Evolutionary conservation across 345 rosid genomes (phyloP).

Genomic region (Pelargonium nanum): DNA sequence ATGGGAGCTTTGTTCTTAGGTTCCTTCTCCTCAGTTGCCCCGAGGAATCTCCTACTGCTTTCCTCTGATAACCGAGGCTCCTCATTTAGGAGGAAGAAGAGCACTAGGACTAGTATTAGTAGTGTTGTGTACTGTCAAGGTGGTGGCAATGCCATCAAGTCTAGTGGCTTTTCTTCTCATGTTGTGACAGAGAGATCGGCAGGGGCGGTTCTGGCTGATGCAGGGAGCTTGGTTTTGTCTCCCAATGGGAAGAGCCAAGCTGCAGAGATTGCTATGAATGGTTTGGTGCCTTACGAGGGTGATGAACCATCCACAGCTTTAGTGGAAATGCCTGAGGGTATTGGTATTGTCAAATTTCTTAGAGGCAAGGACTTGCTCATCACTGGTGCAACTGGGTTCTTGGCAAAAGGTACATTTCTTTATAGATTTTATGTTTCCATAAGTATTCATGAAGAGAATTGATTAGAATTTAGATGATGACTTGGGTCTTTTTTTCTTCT

Average conservation of each 20-base stretch:
- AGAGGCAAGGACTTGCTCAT: slow-evolving; percentile 61
- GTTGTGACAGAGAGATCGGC: slow-evolving; percentile 38
- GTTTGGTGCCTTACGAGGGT: slow-evolving; percentile 46
- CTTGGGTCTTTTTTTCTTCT: background rate
- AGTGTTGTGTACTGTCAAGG: slow-evolving; percentile 42
- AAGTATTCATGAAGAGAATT: background rate
- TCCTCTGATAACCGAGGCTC: slow-evolving; percentile 17
- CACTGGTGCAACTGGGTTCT: slow-evolving; percentile 92
- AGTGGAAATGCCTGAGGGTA: slow-evolving; percentile 57
- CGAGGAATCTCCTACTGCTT: slow-evolving; percentile 16
- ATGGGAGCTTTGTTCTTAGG: slow-evolving; percentile 74
- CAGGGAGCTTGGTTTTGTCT: slow-evolving; percentile 45
- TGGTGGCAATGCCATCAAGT: slow-evolving; percentile 28
- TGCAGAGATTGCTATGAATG: slow-evolving; percentile 41
- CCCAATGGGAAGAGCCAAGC: slow-evolving; percentile 39
- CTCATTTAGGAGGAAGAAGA: slow-evolving; percentile 21
- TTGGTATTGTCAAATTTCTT: slow-evolving; percentile 80
- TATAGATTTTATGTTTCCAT: background rate
- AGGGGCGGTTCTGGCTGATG: slow-evolving; percentile 33
- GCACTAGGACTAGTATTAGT: background rate
- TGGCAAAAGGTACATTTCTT: slow-evolving; percentile 54
- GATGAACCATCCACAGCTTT: slow-evolving; percentile 22
- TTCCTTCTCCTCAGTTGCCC: slow-evolving; percentile 26
- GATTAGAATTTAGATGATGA: background rate
- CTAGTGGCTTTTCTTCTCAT: slow-evolving; percentile 33